These are phyloP conservation scores for Maudiozyma turicensis DNA, from an alignment of 805 yeast genomes.

Conservation along the genomic window DNA sequence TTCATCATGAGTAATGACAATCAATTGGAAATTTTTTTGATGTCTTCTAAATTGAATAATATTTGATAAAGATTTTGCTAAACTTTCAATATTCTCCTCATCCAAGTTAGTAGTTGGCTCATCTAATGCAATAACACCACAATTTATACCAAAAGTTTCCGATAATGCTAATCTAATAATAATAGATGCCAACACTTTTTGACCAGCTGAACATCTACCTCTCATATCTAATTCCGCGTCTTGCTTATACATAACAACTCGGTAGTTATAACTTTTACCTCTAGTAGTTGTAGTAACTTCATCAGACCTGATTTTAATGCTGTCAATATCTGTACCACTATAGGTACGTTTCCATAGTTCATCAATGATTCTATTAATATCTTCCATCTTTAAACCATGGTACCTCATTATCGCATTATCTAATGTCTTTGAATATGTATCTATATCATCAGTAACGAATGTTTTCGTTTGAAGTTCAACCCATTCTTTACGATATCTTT, in stretches of 20 bases:
- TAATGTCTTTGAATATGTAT: constrained; percentile 71
- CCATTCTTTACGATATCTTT: constrained; percentile 57
- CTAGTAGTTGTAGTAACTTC: constrained; percentile 34
- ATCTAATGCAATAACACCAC: constrained; percentile 93
- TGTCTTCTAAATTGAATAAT: constrained; percentile 65
- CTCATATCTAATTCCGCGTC: constrained; percentile 94
- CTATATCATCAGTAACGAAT: constrained; percentile 71
- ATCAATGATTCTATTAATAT: constrained; percentile 76
- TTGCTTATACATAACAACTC: constrained; percentile 91
- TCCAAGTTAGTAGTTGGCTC: constrained; percentile 97
- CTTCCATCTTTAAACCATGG: constrained; percentile 86
- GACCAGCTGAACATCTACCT: constrained; percentile 97
- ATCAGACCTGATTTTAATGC: constrained; percentile 79
- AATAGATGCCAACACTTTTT: constrained; percentile 86
- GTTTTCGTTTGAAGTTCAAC: constrained; percentile 66
- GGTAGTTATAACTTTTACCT: constrained; percentile 72
- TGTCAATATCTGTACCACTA: constrained; percentile 90
- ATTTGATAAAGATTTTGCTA: constrained; percentile 68
- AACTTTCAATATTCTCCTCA: constrained; percentile 74
- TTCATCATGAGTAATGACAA: constrained; percentile 95
- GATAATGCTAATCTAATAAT: constrained; percentile 86
- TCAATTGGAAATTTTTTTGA: constrained; percentile 86
- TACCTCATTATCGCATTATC: constrained; percentile 91
- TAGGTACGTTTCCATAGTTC: constrained; percentile 93
- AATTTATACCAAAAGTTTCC: constrained; percentile 88